Evolutionary conservation across 148 eudicot genomes (phyloP), one percentile per base, ranked within the genome.

Genomic region (Fagopyrum esculentum): DNA sequence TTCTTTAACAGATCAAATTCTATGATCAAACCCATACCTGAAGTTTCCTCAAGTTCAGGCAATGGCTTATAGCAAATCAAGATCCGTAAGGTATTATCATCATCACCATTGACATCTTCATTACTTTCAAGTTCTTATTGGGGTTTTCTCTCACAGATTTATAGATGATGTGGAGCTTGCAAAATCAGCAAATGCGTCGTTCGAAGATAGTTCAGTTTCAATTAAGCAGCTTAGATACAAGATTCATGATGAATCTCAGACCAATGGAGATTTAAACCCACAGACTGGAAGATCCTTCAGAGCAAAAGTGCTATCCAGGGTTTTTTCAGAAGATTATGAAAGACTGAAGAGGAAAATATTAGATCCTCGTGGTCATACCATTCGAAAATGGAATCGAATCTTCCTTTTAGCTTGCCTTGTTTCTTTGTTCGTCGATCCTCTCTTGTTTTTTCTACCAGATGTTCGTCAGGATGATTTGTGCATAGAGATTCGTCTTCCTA

Each of bases 301-400:
- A 72, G 81, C 85, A 6, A 84, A 80, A 73, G 90, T 88, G 8
- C 60, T 91, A 8, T 87, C 85, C 10, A 80, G 96, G 63, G 96
- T 91, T 2, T 91, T 91, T 61, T 89, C 92, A 0, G 96, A 91
- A 72, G 96, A 89, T 59, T 91, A 88, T 19, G 89, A 83, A 12
- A 44, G 81, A 15, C 83, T 78, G 45, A 85, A 80, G 80, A 84
- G 48, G 71, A 83, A 84, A 69, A 84, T 91, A 30, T 50, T 84
- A 29, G 92, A 91, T 82, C 96, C 96, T 5, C 74, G 96, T 35
- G 89, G 92, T 3, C 79, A 52, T 1, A 30, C 79, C 1, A 77
- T 86, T 0, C 83, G 78, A 1, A 74, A 70, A 69, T 91, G 96
- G 96, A 91, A 87, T 75, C 83, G 80, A 63, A 78, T 86, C 47